Base-by-base conservation (phyloP, 805 yeast genomes). In the Saturnispora sanitii region DNA sequence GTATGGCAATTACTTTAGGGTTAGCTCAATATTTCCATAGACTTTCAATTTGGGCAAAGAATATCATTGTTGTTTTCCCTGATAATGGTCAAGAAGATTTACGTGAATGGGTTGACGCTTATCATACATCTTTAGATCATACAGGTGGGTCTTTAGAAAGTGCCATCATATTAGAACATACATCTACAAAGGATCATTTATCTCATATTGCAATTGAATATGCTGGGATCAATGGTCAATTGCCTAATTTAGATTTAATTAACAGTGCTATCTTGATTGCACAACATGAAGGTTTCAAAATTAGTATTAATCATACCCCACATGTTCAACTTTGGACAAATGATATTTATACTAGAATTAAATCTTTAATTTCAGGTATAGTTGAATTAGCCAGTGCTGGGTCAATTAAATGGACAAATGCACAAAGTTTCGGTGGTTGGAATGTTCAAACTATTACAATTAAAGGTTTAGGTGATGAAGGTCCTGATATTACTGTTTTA, bases 401-500 rank as follows among this genome's bases (percentile, higher is more conserved):
- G 1, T 58, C 83, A 6, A 20, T 52, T 9, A 47, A 49, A 4
- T 57, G 57, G 27, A 69, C 78, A 31, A 84, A 92, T n/a, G 77
- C 87, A 50, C 96, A 90, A 56, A 86, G 90, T 12, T 92, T 90
- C 55, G 80, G 92, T 40, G 96, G 97, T 4, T 92, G 95, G 94
- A 81, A 94, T 56, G 82, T 92, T 44, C 97, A 90, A 60, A 81
- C 97, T 0, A 58, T 92, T 17, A 84, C 96, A 0, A 55, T 92
- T 26, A 71, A 73, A 41, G 97, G 95, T 0, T 62, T 59, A 1
- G 64, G 61, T 2, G 51, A 52, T 1, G 55, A 50, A 6, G 84
- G 84, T 1, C 66, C 68, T 0, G 97, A 92, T 61, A 78, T 90
- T 43, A 90, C 97, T 1, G 86, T 92, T 20, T 80, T 82, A 57